Base-by-base conservation (phyloP, 176 grass and related monocot genomes). In the Bolboschoenus planiculmis region DNA sequence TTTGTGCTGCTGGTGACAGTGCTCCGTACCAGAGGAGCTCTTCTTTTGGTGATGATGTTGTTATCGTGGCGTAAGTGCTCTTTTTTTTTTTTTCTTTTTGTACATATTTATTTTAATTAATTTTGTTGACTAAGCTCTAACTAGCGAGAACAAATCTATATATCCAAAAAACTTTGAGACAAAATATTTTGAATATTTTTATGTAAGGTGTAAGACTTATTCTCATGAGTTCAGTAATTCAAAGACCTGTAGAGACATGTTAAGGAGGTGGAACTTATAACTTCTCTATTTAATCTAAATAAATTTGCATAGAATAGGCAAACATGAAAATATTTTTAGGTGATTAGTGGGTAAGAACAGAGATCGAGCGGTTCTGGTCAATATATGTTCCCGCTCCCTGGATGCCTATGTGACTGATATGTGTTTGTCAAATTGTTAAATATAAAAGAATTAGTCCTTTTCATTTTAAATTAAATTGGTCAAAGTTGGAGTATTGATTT, bases 1-100 rank as follows among this genome's bases (percentile, higher is more conserved):
- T 80, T 60, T 95, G 96, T 84, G 91, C 96, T 33, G 96, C 92
- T 8, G 92, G 96, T 58, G 96, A 98, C 85, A 99, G 96, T 71
- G 92, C 96, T 50, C 88, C 92, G 0, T 98, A 98, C 84, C 90
- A 95, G 79, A 83, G 91, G 89, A 86, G 63, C 67, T 86, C 92
- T 73, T 80, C 79, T 42, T 95, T 87, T 68, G 91, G 82, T 20
- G 96, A 95, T 26, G 92, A 95, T 75, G 96, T 99, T 79, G 96
- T 99, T 66, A 59, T 99, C 56, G 96, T 99, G 42, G 92, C 96
- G 92, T 99, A 83, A 93, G 92, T 84, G 6, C 18, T 33, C 21
- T 51, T 5, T 6, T 50, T 7, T 21, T 4, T 76, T 14, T 7
- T 46, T 13, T 18, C 3, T 72, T 7, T 18, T n/a, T n/a, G n/a